Percentiles rank a stretch among this genome's conserved stretches.
Conservation (phyloP, 345 rosid genomes). For the Diplotaxis tenuifolia region DNA sequence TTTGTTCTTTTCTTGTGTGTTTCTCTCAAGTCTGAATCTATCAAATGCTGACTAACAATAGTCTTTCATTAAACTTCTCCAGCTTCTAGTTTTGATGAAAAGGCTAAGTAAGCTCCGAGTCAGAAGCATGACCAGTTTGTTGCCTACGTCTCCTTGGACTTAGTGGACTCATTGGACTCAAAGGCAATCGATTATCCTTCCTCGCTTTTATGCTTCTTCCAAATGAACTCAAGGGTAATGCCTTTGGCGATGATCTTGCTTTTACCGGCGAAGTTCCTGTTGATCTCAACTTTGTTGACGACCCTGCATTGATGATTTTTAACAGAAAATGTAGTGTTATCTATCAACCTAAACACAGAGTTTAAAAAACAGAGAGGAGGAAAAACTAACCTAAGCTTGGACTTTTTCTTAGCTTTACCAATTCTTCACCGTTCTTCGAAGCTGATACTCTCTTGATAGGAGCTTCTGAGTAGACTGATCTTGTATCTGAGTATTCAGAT, state of each 20-base stretch:
- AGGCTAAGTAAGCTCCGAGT: slow-evolving; percentile 36
- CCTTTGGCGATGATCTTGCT: slow-evolving; percentile 32
- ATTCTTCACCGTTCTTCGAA: slow-evolving; percentile 34
- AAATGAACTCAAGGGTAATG: slow-evolving; percentile 37
- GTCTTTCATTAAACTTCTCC: slow-evolving; percentile 7
- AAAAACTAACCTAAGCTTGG: slow-evolving; percentile 32
- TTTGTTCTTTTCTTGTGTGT: neutral
- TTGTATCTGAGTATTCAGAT: slow-evolving; percentile 46
- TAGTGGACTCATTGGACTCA: slow-evolving; percentile 38
- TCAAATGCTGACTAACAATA: neutral
- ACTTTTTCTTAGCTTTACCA: slow-evolving; percentile 33
- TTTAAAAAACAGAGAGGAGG: neutral
- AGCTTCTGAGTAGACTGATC: slow-evolving; percentile 32
- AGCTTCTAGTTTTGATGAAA: slow-evolving; percentile 2
- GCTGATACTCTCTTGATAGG: slow-evolving; percentile 27
- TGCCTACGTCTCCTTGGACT: slow-evolving; percentile 37
- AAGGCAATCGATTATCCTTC: slow-evolving; percentile 32
- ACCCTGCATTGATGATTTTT: slow-evolving; percentile 29
- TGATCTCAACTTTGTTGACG: slow-evolving; percentile 33
- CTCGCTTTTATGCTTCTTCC: slow-evolving; percentile 34
- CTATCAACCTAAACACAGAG: neutral
- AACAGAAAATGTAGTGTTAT: neutral
- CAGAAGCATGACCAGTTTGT: slow-evolving; percentile 36
- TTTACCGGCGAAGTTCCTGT: slow-evolving; percentile 28
- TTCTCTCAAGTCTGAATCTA: neutral